These are phyloP conservation scores for Acer campestre DNA, from an alignment of 345 rosid genomes.

Conservation along the genomic window DNA sequence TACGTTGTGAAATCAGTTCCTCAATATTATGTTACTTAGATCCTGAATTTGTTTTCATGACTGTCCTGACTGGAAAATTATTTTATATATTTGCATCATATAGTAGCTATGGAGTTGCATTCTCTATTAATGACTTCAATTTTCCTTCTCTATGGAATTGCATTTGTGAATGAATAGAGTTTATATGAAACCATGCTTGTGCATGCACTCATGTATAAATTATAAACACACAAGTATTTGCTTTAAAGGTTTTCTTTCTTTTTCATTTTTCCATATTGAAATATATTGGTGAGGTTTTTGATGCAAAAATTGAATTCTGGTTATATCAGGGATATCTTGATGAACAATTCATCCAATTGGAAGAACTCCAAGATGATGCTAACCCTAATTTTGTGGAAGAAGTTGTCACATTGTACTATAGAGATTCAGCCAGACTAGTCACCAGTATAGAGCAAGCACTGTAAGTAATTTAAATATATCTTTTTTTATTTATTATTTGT, in stretches of 20 bases:
- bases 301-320: neutral
- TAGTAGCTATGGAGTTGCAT: neutral
- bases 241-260: neutral
- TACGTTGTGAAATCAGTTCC: no score
- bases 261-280: neutral
- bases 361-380: slow-evolving; percentile 70
- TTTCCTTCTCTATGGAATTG: neutral
- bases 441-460: slow-evolving; percentile 53
- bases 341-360: slow-evolving; percentile 69
- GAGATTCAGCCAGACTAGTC: slow-evolving; percentile 60
- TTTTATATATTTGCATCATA: no score
- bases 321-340: slow-evolving; percentile 54
- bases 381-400: slow-evolving; percentile 81
- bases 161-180: neutral
- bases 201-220: neutral
- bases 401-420: slow-evolving; percentile 62
- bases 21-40: no score
- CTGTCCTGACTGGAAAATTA: no score
- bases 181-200: neutral
- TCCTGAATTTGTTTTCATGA: no score
- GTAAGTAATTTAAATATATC: slow-evolving; percentile 32
- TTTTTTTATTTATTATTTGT: no score
- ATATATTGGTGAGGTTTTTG: neutral
- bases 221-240: neutral
- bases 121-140: neutral